Evolutionary conservation across 495 filamentous ascomycete genomes (phyloP), one percentile per base, ranked within the genome.

Genomic region (Neurospora sp.): DNA sequence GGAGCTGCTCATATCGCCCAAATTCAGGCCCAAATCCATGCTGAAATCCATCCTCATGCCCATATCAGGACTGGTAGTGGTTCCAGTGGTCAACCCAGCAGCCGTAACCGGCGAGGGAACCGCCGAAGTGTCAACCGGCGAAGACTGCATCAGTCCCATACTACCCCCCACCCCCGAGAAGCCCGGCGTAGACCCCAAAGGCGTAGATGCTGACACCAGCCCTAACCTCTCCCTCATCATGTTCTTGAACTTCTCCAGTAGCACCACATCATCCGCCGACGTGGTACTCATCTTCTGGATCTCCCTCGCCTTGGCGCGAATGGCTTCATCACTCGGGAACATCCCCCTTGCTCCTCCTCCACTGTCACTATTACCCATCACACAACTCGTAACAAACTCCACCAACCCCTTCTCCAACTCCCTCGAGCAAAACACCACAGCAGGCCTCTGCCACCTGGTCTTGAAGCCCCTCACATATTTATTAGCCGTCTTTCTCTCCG

Each of bases 351-450:
- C 73, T 82, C 78, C 22, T 3, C 53, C 53, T 0, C 53, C 53
- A 8, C 53, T 7, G 1, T 14, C 53, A 35, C 12, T 18, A 12
- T 0, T 10, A 2, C 22, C 53, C 53, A 35, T 31, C 22, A 61
- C 10, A 61, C 27, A 35, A 0, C 48, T 69, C 7, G 74, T 73
- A 40, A 85, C 84, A 74, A 83, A 86, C 48, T 82, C 80, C 7
- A 74, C 78, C 31, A 88, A 74, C 16, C 82, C 84, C 37, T 48
- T 75, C 77, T 88, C 86, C 8, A 88, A 79, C 73, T 87, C 86
- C 6, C 86, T 78, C 45, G 85, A 86, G 76, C 86, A 87, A 73
- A 88, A 88, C 0, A 88, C 82, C 9, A 73, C 74, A 3, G 82
- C 82, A 0, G 85, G 83, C 44, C 81, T 79, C 39, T 81, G 76